Percentiles rank a stretch among this genome's conserved stretches.
These are phyloP conservation scores for Barbarea vulgaris DNA, from an alignment of 345 rosid genomes.

Conservation along the genomic window DNA sequence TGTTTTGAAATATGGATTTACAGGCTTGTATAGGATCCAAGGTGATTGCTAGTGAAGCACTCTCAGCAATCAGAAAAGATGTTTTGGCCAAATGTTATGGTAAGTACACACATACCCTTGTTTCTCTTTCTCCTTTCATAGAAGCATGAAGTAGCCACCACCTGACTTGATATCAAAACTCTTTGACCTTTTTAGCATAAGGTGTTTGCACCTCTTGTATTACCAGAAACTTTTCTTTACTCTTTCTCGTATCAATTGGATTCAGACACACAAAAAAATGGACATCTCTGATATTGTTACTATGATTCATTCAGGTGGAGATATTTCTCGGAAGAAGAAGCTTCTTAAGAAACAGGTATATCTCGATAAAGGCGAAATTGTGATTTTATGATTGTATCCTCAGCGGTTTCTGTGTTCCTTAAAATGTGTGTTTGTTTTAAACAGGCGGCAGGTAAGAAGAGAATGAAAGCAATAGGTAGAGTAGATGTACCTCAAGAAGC, in stretches of 20 bases:
- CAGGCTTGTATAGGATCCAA: conserved; percentile 99
- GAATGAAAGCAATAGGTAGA: conserved; percentile 98
- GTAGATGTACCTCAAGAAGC: conserved; percentile 99
- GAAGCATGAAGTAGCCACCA: conserved; percentile 15
- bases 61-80: conserved; percentile 95
- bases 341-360: conserved; percentile 92
- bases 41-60: conserved; percentile 92
- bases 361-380: neutral
- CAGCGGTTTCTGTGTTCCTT: neutral
- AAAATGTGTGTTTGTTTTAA: neutral
- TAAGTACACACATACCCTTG: conserved; percentile 43
- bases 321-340: conserved; percentile 92
- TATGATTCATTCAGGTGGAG: conserved; percentile 68
- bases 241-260: neutral
- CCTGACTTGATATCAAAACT: neutral
- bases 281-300: conserved; percentile 22
- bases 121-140: neutral
- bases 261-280: neutral
- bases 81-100: conserved; percentile 98
- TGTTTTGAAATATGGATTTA: neutral
- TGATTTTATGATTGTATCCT: neutral
- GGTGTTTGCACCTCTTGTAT: neutral
- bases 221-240: neutral
- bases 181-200: neutral
- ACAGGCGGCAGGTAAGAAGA: conserved; percentile 97